Percentiles rank a stretch among this genome's conserved stretches.
Conservation (phyloP, 1,139 yeast genomes). For the Protomyces arabidopsidicola region DNA sequence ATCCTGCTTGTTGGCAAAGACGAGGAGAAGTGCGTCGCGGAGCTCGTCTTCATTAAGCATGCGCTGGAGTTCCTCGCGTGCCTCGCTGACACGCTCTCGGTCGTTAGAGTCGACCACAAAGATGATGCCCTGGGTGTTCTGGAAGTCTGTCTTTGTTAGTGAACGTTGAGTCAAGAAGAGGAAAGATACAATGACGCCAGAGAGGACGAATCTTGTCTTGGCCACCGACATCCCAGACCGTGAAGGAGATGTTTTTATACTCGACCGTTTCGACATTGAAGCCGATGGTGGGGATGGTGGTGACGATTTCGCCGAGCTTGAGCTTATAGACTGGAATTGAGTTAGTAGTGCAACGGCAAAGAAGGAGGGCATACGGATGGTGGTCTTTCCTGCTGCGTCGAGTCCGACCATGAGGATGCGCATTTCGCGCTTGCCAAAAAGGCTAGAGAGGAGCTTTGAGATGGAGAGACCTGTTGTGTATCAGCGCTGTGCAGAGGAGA, state of each 20-base stretch:
- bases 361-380: conserved; percentile 49
- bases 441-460: conserved; percentile 83
- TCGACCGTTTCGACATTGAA: conserved; percentile 89
- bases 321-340: conserved; percentile 17
- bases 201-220: conserved; percentile 91
- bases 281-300: conserved; percentile 85
- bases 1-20: conserved; percentile 90
- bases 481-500: not conserved
- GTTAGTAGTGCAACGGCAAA: not conserved
- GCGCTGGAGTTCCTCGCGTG: conserved; percentile 89
- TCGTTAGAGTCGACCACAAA: conserved; percentile 91
- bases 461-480: conserved; percentile 65
- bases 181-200: conserved; percentile 67
- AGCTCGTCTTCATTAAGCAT: conserved; percentile 92
- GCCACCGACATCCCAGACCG: conserved; percentile 98
- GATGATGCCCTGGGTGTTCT: conserved; percentile 84
- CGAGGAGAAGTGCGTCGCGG: conserved; percentile 82
- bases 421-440: conserved; percentile 58
- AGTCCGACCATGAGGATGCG: conserved; percentile 92
- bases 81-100: conserved; percentile 89
- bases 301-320: conserved; percentile 85
- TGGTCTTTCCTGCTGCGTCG: conserved; percentile 42
- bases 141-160: conserved; percentile 38
- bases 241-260: conserved; percentile 88
- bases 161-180: not conserved